Base-by-base conservation (phyloP, 805 yeast genomes). In the Teunomyces kruisii region DNA sequence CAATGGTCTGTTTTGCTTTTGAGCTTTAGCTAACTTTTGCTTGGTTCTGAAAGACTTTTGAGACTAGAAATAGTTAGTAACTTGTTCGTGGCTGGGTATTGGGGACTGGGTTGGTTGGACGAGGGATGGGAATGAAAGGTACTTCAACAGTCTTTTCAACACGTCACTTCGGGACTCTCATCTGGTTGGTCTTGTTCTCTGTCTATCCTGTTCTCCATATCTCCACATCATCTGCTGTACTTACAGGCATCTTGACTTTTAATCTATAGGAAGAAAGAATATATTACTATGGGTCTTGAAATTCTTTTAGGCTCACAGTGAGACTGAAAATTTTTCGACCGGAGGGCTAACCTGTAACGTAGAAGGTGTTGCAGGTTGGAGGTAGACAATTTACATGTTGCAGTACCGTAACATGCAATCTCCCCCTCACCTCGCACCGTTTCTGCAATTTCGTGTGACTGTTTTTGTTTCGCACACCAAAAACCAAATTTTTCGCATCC, bases 1-100 rank as follows among this genome's bases (percentile, higher is more conserved):
- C 76, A 92, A 86, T 74, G 97, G 97, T 84, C 98, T 89, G 92
- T 90, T 92, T 81, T 89, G 96, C 82, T 90, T 92, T 75, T 84
- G 84, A 74, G 96, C 97, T 86, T 94, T 92, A 75, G 96, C 97
- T 77, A 92, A 86, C 85, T 90, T 94, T 83, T 90, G 94, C 89
- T 92, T 92, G 79, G 86, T 88, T 78, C 79, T 88, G 85, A 94
- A 89, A 67, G 96, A 82, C 82, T 92, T 92, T 80, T 91, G 91
- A 72, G 94, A 84, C 92, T 86, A 64, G 42, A 57, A 35, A 6
- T 41, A 26, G 65, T 62, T 62, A 67, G 75, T 70, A 65, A 19
- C 24, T 7, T 31, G 40, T 35, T 35, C 38, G 6, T 19, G 22
- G 22, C 6, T 19, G 6, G 6, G 22, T 19, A 19, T 4, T 19